Conservation (phyloP, 2,329 filamentous ascomycete species). For the Penicillium expansum region DNA sequence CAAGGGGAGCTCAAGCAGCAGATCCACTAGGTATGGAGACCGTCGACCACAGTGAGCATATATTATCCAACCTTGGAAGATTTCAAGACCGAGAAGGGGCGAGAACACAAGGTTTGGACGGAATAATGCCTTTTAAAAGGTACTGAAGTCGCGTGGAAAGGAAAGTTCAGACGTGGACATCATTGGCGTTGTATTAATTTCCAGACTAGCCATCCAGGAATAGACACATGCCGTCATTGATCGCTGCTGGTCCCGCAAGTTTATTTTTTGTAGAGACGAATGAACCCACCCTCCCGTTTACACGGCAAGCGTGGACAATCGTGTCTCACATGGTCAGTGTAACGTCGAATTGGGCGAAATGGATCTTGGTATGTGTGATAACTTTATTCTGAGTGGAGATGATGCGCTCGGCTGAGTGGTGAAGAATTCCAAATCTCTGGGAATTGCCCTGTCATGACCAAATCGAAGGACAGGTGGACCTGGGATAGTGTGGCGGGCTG, state of each 20-base stretch:
- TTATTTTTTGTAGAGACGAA: constrained; percentile 3
- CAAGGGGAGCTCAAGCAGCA: neutral
- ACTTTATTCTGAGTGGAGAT: constrained; percentile 4
- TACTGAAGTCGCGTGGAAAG: neutral
- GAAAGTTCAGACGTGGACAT: constrained; percentile 1
- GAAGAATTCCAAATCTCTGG: constrained; percentile 11
- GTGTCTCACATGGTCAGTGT: constrained; percentile 16
- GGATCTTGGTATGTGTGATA: neutral
- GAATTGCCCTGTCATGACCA: constrained; percentile 1
- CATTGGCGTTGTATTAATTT: constrained; percentile 17
- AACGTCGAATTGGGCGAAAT: constrained; percentile 18
- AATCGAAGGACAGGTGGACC: constrained; percentile 1
- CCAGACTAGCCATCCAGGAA: neutral
- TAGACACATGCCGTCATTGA: constrained; percentile 26
- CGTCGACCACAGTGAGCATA: constrained; percentile 13
- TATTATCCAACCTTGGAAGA: constrained; percentile 13
- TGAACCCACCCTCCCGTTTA: constrained; percentile 19
- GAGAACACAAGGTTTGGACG: neutral
- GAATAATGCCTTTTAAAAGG: neutral
- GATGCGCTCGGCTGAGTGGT: constrained; percentile 15
- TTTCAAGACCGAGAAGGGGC: constrained; percentile 1
- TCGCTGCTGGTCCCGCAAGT: constrained; percentile 11
- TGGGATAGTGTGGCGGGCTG: constrained; percentile 1
- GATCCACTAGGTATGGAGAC: constrained; percentile 3
- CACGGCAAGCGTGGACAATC: constrained; percentile 1